These are phyloP conservation scores for Neurospora cerealis DNA, from an alignment of 495 filamentous ascomycete genomes.

Conservation along the genomic window DNA sequence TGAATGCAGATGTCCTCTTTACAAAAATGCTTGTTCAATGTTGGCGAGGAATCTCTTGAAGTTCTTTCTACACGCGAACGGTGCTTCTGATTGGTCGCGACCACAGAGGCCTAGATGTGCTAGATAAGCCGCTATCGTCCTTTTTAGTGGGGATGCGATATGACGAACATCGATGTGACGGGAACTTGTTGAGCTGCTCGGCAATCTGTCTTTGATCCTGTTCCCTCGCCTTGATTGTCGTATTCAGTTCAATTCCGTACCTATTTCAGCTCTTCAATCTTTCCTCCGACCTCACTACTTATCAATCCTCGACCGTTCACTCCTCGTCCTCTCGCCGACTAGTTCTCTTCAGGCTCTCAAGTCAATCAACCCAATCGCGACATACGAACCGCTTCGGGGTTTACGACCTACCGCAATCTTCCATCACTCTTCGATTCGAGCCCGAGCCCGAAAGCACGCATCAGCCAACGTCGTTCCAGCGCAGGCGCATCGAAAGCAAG, in stretches of 20 bases:
- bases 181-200: background rate
- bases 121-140: background rate
- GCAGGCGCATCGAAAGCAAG: background rate
- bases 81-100: background rate
- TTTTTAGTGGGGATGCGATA: background rate
- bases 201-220: background rate
- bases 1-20: background rate
- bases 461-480: background rate
- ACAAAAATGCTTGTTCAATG: background rate
- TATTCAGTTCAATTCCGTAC: background rate
- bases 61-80: background rate
- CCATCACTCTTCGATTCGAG: background rate
- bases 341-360: background rate
- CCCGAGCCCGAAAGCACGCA: background rate
- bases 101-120: background rate
- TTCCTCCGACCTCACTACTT: background rate
- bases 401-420: background rate
- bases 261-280: background rate
- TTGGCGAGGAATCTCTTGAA: background rate
- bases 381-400: background rate
- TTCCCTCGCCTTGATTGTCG: background rate
- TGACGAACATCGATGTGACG: background rate
- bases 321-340: background rate
- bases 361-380: background rate
- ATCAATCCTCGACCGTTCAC: background rate